Base-by-base conservation (phyloP, 305 asterid species). In the Fraxinus albicans region DNA sequence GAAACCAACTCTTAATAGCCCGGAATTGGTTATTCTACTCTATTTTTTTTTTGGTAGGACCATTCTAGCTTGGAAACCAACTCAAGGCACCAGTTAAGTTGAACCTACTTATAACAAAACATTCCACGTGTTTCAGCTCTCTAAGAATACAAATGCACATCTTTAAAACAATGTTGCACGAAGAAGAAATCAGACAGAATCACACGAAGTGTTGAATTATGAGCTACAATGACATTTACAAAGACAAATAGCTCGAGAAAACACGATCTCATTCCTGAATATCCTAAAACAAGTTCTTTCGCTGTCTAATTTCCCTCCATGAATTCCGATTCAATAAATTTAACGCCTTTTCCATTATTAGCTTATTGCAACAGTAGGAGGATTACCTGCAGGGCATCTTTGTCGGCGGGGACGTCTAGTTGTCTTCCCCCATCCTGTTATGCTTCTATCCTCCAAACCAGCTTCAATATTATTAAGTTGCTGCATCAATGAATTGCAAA, bases 381-480 rank as follows among this genome's bases (percentile, higher is more conserved):
- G 78, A 76, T 88, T 92, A 80, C 97, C 95, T 70, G 91, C 85
- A 77, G 95, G 92, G 86, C 95, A 94, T 77, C 99, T 86, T 78
- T 93, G 98, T 73, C 99, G 82, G 17, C 98, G 89, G 33, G 98
- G 98, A 77, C 99, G 96, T 69, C 99, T 91, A 33, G 97, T 89
- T 60, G 95, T 96, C 92, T 96, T 96, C 67, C 99, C 99, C 99
- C 98, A 96, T 27, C 98, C 96, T 1, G 95, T 94, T 84, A 95
- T 87, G 87, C 96, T 93, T 83, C 90, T 84, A 36, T 95, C 97
- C 88, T 93, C 97, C 92, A 94, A 83, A 47, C 91, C 89, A 23
- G 80, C 90, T 84, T 90, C 97, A 55, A 88, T 84, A 77, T 78
- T 86, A 80, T 53, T 88, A 47, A 87, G 79, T 60, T 90, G 91